These are phyloP conservation scores for Pascua guehoae DNA, from an alignment of 1,284 basidiomycete species.

Conservation along the genomic window DNA sequence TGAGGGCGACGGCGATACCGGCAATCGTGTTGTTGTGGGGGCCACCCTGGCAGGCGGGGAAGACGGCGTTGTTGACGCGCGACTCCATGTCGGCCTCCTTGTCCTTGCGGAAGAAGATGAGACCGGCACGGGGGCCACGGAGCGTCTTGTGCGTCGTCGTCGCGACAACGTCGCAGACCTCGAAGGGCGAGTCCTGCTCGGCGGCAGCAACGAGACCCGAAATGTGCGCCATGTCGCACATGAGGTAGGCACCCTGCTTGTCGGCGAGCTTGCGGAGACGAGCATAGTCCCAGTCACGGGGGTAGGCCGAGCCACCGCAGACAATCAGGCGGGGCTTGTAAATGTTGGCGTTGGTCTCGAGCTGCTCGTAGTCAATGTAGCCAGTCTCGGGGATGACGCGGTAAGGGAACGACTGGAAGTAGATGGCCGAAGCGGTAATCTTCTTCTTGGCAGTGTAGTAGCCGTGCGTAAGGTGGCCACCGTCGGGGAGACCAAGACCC, in stretches of 20 bases:
- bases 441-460: conserved; percentile 99
- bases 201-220: conserved; percentile 92
- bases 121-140: conserved; percentile 93
- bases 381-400: conserved; percentile 78
- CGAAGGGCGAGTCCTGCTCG: conserved; percentile 89
- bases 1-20: conserved; percentile 89
- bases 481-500: conserved; percentile 98
- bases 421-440: conserved; percentile 99
- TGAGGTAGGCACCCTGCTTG: conserved; percentile 83
- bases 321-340: conserved; percentile 97
- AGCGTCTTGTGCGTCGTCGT: conserved; percentile 99
- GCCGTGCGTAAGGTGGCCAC: conserved; percentile 96
- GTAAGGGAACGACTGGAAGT: conserved; percentile 99
- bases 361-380: conserved; percentile 82
- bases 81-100: conserved; percentile 82
- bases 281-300: conserved; percentile 95
- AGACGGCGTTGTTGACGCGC: conserved; percentile 95
- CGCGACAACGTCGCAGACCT: conserved; percentile 94
- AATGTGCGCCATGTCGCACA: conserved; percentile 98
- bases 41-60: conserved; percentile 99
- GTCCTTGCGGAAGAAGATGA: conserved; percentile 99
- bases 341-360: conserved; percentile 84
- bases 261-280: conserved; percentile 77
- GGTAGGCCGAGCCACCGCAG: conserved; percentile 98
- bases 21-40: conserved; percentile 99